These are phyloP conservation scores for Fusarium nodosum DNA, from an alignment of 2,329 filamentous ascomycete species.

Conservation along the genomic window DNA sequence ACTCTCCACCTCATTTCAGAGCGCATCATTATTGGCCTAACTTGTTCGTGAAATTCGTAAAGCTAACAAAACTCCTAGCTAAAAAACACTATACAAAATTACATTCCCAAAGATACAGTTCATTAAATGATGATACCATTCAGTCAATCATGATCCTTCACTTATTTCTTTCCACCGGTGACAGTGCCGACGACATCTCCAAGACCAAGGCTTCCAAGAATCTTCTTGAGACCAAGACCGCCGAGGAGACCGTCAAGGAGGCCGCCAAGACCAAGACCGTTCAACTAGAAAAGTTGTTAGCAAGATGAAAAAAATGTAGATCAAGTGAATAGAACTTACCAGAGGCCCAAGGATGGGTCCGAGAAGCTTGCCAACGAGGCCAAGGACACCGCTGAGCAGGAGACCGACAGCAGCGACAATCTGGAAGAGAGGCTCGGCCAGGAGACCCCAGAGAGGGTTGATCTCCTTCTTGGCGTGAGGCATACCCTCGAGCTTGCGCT, in stretches of 20 bases:
- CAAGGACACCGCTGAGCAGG: conserved; percentile 84
- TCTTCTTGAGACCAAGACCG: conserved; percentile 79
- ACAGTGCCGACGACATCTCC: conserved; percentile 60
- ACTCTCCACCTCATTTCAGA: conserved; percentile 8
- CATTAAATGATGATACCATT: conserved; percentile 16
- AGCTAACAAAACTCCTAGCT: conserved; percentile 38
- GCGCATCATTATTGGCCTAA: conserved; percentile 26
- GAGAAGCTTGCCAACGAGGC: conserved; percentile 82
- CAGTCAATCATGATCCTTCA: conserved; percentile 9
- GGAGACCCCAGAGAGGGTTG: conserved; percentile 87
- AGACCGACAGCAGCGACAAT: conserved; percentile 91
- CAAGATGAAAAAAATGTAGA: background rate
- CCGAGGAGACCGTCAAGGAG: conserved; percentile 84
- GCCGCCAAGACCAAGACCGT: conserved; percentile 84
- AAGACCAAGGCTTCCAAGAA: conserved; percentile 80
- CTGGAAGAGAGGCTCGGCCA: conserved; percentile 90
- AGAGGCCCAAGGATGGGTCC: conserved; percentile 48
- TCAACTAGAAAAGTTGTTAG: conserved; percentile 62
- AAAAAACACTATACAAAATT: conserved; percentile 18
- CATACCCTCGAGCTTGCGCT: conserved; percentile 91
- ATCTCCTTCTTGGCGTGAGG: conserved; percentile 95
- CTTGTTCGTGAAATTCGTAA: conserved; percentile 33
- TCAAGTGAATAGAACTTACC: conserved; percentile 17
- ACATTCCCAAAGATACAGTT: conserved; percentile 16
- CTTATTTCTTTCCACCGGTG: conserved; percentile 56